phyloP scores from a whole-genome alignment of 768 basidiomycete genomes.

The Scleroderma citrinum region DNA sequence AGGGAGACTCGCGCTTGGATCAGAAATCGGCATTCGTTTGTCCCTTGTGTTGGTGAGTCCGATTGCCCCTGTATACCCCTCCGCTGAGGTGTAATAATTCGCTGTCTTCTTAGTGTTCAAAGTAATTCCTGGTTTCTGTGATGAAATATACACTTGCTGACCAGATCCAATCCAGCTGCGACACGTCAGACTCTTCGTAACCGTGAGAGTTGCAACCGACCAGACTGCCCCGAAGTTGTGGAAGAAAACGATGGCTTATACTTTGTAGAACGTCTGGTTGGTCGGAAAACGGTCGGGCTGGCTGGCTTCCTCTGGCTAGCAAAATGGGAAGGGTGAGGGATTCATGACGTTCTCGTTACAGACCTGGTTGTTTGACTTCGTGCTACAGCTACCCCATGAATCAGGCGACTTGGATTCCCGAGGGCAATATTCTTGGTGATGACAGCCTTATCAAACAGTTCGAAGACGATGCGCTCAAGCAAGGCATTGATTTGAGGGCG shows the following conservation, averaged over 20 bases:
- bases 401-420: conserved; percentile 26
- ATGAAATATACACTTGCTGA: background rate
- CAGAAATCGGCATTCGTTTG: conserved; percentile 32
- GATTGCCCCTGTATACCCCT: background rate
- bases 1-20: conserved; percentile 33
- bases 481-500: conserved; percentile 15
- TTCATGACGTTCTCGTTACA: background rate
- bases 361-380: background rate
- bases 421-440: conserved; percentile 18
- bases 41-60: conserved; percentile 35
- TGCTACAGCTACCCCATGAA: conserved; percentile 19
- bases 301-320: conserved; percentile 22
- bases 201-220: conserved; percentile 17
- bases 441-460: conserved; percentile 13
- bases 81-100: background rate
- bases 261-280: conserved; percentile 25
- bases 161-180: conserved; percentile 7
- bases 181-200: conserved; percentile 8
- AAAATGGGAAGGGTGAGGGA: conserved; percentile 29
- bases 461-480: conserved; percentile 7
- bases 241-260: conserved; percentile 8
- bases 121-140: conserved; percentile 1
- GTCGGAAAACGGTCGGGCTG: conserved; percentile 14
- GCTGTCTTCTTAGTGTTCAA: conserved; percentile 4
- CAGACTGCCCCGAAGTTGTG: conserved; percentile 18